phyloP scores from a whole-genome alignment of 331 rosid species.

The Phaseolus coccineus region DNA sequence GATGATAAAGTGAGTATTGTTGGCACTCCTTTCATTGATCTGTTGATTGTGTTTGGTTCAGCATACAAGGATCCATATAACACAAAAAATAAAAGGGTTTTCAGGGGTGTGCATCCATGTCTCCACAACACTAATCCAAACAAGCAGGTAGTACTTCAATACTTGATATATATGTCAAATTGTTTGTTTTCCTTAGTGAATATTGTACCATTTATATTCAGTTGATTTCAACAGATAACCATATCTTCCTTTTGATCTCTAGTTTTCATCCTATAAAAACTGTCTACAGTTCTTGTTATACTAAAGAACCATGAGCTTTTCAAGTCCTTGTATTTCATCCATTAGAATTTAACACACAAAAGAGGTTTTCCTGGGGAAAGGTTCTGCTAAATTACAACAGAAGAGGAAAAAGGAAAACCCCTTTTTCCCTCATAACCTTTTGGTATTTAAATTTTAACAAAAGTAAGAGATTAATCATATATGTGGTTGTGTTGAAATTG shows the following conservation, averaged over 20 bases:
- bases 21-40: no score
- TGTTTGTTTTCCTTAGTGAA: no score
- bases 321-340: not conserved
- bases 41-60: no score
- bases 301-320: not conserved
- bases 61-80: no score
- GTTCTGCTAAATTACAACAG: not conserved
- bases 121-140: no score
- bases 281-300: not conserved
- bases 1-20: no score
- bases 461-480: not conserved
- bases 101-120: no score
- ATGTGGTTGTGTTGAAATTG: not conserved
- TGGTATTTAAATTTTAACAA: not conserved
- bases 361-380: not conserved
- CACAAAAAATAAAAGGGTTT: no score
- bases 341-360: not conserved
- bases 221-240: not conserved
- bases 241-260: not conserved
- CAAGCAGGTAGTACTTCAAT: no score
- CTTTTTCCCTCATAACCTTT: not conserved
- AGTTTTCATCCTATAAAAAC: not conserved
- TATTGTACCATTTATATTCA: not conserved
- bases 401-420: not conserved
- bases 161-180: no score